These are phyloP conservation scores for Phytophthora tentaculata DNA, from an alignment of 352 stramenopile genomes.

Conservation along the genomic window DNA sequence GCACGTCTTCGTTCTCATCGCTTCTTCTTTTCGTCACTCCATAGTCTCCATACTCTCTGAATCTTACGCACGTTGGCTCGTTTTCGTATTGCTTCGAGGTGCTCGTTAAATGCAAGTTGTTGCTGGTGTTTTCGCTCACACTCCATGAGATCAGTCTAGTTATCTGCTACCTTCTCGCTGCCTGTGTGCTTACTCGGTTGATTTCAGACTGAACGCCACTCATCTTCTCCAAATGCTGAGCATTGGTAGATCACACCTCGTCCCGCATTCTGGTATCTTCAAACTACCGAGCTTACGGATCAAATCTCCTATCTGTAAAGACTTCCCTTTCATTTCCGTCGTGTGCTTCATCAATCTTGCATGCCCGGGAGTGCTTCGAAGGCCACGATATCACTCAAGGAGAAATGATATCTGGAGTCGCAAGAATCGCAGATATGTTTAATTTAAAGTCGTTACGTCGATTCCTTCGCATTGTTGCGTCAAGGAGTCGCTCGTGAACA, in stretches of 20 bases:
- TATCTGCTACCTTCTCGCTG: too few relatives aligned
- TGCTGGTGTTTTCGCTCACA: constrained; percentile 8
- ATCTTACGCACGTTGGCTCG: constrained; percentile 22
- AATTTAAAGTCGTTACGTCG: too few relatives aligned
- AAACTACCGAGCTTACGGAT: too few relatives aligned
- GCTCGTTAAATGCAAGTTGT: not conserved
- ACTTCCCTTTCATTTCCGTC: too few relatives aligned
- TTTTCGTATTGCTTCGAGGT: constrained; percentile 7
- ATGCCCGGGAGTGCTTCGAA: too few relatives aligned
- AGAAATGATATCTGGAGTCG: too few relatives aligned
- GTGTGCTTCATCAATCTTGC: too few relatives aligned
- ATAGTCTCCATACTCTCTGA: constrained; percentile 6
- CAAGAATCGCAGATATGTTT: too few relatives aligned
- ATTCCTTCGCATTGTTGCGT: constrained; percentile 4
- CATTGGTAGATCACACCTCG: not conserved
- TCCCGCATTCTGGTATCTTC: not conserved
- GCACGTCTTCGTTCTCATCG: constrained; percentile 5
- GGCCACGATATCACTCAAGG: too few relatives aligned
- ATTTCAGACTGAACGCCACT: not conserved
- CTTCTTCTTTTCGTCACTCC: constrained; percentile 6
- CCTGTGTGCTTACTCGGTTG: not conserved
- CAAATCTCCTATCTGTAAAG: too few relatives aligned
- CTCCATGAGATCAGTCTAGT: too few relatives aligned
- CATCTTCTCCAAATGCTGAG: too few relatives aligned
- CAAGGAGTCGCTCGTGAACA: constrained; percentile 2